phyloP scores from a whole-genome alignment of 441 rosid species.

The Aleurites moluccanus region DNA sequence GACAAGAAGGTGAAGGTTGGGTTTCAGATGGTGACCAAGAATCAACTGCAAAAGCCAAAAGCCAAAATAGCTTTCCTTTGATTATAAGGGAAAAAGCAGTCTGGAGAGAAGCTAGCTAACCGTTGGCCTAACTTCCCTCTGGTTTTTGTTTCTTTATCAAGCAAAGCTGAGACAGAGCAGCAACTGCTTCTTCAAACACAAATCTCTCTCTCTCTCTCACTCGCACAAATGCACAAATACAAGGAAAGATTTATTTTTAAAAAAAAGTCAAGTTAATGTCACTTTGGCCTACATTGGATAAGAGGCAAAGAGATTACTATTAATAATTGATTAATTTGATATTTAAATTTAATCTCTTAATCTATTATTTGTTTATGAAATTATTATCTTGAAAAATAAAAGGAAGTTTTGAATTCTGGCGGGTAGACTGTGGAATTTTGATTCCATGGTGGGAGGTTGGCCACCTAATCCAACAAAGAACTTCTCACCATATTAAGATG shows the following conservation, averaged over 20 bases:
- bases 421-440: constrained; percentile 25
- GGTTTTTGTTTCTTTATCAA: constrained; percentile 44
- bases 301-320: constrained; percentile 1
- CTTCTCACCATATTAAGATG: background rate
- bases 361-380: background rate
- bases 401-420: constrained; percentile 36
- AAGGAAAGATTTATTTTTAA: constrained; percentile 18
- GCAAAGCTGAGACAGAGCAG: constrained; percentile 30
- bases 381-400: background rate
- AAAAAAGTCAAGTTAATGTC: constrained; percentile 3
- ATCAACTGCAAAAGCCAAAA: constrained; percentile 48
- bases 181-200: constrained; percentile 42
- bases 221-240: background rate
- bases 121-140: constrained; percentile 71
- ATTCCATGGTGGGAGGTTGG: constrained; percentile 43
- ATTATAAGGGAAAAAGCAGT: constrained; percentile 50
- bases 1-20: constrained; percentile 66
- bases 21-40: constrained; percentile 93
- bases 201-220: constrained; percentile 3
- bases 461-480: constrained; percentile 49
- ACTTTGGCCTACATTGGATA: constrained; percentile 16
- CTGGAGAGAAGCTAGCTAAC: constrained; percentile 44
- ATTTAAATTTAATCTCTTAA: too few relatives aligned
- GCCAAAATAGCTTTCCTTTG: constrained; percentile 45
- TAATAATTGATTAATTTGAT: background rate